phyloP scores from a whole-genome alignment of 1,139 yeast genomes.

The Geotrichum fermentans region DNA sequence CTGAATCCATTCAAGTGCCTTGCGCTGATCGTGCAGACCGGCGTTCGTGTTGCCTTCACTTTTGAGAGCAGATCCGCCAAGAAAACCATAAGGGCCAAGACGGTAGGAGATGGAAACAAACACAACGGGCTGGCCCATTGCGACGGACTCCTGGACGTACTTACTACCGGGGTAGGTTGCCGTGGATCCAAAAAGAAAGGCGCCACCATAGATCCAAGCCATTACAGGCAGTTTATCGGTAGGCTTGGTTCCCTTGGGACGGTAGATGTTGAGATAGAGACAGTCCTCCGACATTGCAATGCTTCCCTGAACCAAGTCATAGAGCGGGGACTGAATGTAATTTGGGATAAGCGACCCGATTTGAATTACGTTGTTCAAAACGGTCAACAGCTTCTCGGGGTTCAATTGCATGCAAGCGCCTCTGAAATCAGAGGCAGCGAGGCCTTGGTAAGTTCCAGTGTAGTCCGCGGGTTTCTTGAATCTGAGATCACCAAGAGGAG shows the following conservation, averaged over 20 bases:
- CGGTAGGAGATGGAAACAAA: slow-evolving; percentile 30
- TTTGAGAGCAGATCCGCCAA: slow-evolving; percentile 27
- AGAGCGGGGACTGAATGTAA: neutral
- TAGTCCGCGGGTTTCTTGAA: slow-evolving; percentile 14
- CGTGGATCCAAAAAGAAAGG: slow-evolving; percentile 27
- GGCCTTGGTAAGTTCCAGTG: slow-evolving; percentile 3
- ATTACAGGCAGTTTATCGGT: slow-evolving; percentile 27
- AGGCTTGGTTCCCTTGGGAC: slow-evolving; percentile 21
- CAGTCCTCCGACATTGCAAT: slow-evolving; percentile 27
- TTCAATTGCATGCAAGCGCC: slow-evolving; percentile 9
- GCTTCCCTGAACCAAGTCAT: slow-evolving; percentile 4
- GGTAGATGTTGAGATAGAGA: slow-evolving; percentile 23
- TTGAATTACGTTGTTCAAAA: neutral
- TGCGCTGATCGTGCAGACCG: slow-evolving; percentile 37
- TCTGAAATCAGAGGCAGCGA: slow-evolving; percentile 7
- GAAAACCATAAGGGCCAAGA: slow-evolving; percentile 34
- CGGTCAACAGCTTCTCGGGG: neutral
- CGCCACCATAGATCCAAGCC: slow-evolving; percentile 37
- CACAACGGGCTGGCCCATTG: slow-evolving; percentile 23
- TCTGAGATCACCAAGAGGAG: slow-evolving; percentile 19
- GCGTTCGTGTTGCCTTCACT: slow-evolving; percentile 27
- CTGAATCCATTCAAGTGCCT: slow-evolving; percentile 40
- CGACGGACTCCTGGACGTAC: slow-evolving; percentile 18
- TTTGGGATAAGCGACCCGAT: neutral
- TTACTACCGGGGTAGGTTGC: slow-evolving; percentile 20